A percentile compares a stretch with the other conserved stretches of the same genome.
These are phyloP conservation scores for Leccinum boreale DNA, from an alignment of 768 basidiomycete genomes.

Conservation along the genomic window DNA sequence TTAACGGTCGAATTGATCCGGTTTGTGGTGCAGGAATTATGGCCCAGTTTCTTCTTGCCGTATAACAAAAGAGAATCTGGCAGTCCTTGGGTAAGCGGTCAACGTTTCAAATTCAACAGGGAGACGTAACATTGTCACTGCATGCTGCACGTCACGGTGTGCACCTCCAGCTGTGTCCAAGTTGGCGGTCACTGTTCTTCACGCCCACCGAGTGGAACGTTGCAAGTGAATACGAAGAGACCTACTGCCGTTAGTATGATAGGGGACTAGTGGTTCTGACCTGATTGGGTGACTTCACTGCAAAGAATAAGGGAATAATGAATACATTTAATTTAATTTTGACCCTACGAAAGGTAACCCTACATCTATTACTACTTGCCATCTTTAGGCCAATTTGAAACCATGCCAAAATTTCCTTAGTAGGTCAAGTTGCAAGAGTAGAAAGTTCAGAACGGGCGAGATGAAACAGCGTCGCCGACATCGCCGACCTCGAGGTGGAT, in stretches of 20 bases:
- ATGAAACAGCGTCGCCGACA: neutral
- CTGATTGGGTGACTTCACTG: neutral
- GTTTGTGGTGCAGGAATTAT: neutral
- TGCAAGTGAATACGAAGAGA: neutral
- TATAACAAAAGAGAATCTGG: neutral
- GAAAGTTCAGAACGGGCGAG: neutral
- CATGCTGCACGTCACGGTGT: neutral
- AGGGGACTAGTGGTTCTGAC: neutral
- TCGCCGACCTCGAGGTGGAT: neutral
- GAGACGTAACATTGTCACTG: neutral
- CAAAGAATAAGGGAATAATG: neutral
- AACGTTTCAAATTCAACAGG: neutral
- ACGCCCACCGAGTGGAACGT: neutral
- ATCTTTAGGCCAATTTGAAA: neutral
- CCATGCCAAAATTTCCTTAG: neutral
- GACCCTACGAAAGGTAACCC: neutral
- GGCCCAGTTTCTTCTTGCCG: neutral
- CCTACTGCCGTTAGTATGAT: neutral
- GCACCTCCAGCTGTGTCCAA: neutral
- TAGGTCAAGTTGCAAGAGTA: neutral
- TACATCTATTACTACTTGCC: neutral
- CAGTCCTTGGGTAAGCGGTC: neutral
- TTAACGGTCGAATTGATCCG: neutral
- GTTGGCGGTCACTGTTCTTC: neutral
- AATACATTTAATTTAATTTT: neutral